Conservation (phyloP, 805 yeast species). For the Crinitomyces ghanaensis region DNA sequence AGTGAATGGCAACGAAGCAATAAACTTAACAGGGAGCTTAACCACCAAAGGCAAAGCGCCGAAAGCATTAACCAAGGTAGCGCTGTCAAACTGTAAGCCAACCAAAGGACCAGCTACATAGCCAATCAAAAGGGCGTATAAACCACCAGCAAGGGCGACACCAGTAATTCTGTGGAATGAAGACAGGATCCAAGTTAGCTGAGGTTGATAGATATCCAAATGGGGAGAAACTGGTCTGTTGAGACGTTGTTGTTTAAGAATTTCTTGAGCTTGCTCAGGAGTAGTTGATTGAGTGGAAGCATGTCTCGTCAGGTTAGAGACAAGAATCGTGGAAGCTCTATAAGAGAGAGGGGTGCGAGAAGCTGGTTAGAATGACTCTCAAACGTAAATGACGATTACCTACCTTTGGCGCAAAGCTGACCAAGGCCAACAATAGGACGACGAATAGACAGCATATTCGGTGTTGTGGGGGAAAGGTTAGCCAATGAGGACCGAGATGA, state of each 20-base stretch:
- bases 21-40: constrained; percentile 55
- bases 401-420: background rate
- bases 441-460: too few species aligned
- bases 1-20: constrained; percentile 71
- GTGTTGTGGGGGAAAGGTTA: too few species aligned
- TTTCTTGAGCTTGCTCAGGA: constrained; percentile 50
- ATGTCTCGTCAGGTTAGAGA: constrained; percentile 3
- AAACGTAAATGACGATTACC: too few species aligned
- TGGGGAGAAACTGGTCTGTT: constrained; percentile 90
- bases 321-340: background rate
- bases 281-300: constrained; percentile 39
- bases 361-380: constrained; percentile 1
- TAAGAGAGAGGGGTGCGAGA: background rate
- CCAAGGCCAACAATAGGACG: too few species aligned
- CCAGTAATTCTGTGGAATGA: constrained; percentile 82
- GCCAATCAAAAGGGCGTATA: constrained; percentile 65
- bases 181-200: constrained; percentile 74
- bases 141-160: constrained; percentile 63
- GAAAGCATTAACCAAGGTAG: constrained; percentile 40
- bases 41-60: constrained; percentile 53
- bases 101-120: constrained; percentile 60
- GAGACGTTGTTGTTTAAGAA: constrained; percentile 70
- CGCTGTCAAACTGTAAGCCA: constrained; percentile 45
- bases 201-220: constrained; percentile 80
- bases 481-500: too few species aligned